phyloP scores from a whole-genome alignment of 345 rosid genomes.

The Hypericum perforatum region DNA sequence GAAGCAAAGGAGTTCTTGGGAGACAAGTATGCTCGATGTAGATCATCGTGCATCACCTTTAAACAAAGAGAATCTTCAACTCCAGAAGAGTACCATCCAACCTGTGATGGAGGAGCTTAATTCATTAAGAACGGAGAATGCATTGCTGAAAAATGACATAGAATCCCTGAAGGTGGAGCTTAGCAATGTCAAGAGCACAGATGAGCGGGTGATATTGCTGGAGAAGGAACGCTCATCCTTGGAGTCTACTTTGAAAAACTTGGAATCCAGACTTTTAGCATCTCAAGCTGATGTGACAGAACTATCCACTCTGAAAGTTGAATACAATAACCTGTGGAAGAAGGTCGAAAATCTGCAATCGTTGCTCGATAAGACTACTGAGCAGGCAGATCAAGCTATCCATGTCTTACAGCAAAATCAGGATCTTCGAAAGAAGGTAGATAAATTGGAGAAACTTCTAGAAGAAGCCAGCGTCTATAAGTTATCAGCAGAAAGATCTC shows the following conservation, averaged over 20 bases:
- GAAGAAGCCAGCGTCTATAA: slow-evolving; percentile 66
- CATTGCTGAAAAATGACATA: slow-evolving; percentile 50
- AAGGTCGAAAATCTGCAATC: slow-evolving; percentile 65
- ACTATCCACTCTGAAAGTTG: slow-evolving; percentile 54
- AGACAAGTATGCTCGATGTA: slow-evolving; percentile 14
- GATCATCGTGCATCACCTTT: slow-evolving; percentile 8
- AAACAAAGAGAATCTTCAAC: slow-evolving; percentile 18
- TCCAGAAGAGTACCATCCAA: slow-evolving; percentile 25
- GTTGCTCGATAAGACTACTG: slow-evolving; percentile 55
- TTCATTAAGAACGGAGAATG: slow-evolving; percentile 54
- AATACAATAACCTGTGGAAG: slow-evolving; percentile 55
- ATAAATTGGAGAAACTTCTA: slow-evolving; percentile 66
- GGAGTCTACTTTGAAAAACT: slow-evolving; percentile 60
- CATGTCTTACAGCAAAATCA: slow-evolving; percentile 70
- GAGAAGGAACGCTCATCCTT: slow-evolving; percentile 54
- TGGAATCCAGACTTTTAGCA: slow-evolving; percentile 55
- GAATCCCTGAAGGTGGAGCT: slow-evolving; percentile 52
- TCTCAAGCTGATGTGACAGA: slow-evolving; percentile 67
- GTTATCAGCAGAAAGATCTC: slow-evolving; percentile 62
- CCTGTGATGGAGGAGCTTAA: slow-evolving; percentile 55
- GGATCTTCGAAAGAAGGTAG: slow-evolving; percentile 69
- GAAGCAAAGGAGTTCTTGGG: slow-evolving; percentile 25
- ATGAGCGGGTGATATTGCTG: slow-evolving; percentile 50
- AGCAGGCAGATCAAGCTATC: slow-evolving; percentile 80
- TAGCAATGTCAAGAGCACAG: slow-evolving; percentile 40